Conservation (phyloP, 2,329 filamentous ascomycete species). For the Phoma sp. region DNA sequence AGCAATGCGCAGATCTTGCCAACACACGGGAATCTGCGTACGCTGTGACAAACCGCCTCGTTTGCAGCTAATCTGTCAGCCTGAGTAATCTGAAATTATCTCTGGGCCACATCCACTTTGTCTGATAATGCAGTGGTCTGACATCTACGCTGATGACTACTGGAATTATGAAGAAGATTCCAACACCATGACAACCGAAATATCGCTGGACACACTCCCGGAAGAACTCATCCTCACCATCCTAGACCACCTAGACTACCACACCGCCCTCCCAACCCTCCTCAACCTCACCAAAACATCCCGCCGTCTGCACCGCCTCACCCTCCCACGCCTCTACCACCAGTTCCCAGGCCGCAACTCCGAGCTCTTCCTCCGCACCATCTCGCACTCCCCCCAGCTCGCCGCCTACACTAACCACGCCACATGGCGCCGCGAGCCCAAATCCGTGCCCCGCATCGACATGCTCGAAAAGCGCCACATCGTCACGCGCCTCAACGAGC, state of each 20-base stretch:
- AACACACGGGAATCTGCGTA: too few species aligned
- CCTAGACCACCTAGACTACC: not conserved
- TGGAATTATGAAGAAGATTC: too few species aligned
- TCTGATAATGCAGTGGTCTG: too few species aligned
- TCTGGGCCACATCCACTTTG: too few species aligned
- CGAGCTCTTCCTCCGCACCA: constrained; percentile 10
- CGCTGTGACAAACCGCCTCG: not conserved
- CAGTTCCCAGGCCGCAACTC: constrained; percentile 7
- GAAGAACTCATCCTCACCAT: constrained; percentile 10
- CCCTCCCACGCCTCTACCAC: constrained; percentile 2
- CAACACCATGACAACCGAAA: not conserved
- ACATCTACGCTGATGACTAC: too few species aligned
- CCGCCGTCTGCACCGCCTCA: constrained; percentile 11
- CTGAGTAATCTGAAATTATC: too few species aligned
- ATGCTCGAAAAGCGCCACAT: constrained; percentile 6
- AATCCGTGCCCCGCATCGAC: not conserved
- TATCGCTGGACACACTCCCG: not conserved
- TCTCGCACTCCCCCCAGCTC: not conserved
- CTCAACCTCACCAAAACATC: not conserved
- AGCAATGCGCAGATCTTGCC: too few species aligned
- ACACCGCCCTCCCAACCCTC: not conserved
- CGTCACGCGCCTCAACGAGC: not conserved
- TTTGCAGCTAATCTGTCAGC: too few species aligned
- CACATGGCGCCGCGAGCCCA: constrained; percentile 7
- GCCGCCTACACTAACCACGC: not conserved